Base-by-base conservation (phyloP, 805 yeast species). In the Spathaspora passalidarum region DNA sequence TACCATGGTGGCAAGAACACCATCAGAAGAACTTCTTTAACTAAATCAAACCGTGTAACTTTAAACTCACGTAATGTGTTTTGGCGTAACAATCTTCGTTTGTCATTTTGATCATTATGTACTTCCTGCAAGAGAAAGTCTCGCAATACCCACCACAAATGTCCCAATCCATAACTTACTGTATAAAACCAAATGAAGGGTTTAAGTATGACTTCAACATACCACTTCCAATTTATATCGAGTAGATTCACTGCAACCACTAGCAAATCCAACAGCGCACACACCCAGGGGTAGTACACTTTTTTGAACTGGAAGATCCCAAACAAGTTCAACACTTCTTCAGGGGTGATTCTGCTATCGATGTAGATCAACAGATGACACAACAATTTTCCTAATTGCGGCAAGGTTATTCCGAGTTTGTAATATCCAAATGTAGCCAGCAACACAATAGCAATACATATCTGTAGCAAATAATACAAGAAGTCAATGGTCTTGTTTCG, bases 1-100 rank as follows among this genome's bases (percentile, higher is more conserved):
- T 66, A 65, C 70, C 71, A 65, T 1, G 71, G 71, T 13, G 72
- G 72, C 11, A 63, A 46, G 21, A 65, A 42, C 2, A 62, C 9
- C 5, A 34, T 14, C 13, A 48, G 35, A 29, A 57, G 29, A 3
- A 45, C 19, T 9, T 46, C 46, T 36, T 45, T 51, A 8, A 51
- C 44, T 11, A 49, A 16, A 46, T 52, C 55, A 10, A 14, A 40
- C 32, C 54, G 56, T 7, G 41, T 29, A 3, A 50, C 46, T 2
- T 42, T 46, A 47, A 47, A 46, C 43, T 48, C 23, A 29, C 48
- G 40, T 25, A 50, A 43, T 3, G 56, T 51, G 16, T 47, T 37
- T 2, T 43, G 35, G 20, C 59, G 53, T 22, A 48, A 42, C 14
- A 34, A 35, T 16, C 56, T 42, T 38, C 60, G 52, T 20, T 32